Evolutionary conservation across 768 basidiomycete species (phyloP).

Genomic region (Phanerochaete carnosa): DNA sequence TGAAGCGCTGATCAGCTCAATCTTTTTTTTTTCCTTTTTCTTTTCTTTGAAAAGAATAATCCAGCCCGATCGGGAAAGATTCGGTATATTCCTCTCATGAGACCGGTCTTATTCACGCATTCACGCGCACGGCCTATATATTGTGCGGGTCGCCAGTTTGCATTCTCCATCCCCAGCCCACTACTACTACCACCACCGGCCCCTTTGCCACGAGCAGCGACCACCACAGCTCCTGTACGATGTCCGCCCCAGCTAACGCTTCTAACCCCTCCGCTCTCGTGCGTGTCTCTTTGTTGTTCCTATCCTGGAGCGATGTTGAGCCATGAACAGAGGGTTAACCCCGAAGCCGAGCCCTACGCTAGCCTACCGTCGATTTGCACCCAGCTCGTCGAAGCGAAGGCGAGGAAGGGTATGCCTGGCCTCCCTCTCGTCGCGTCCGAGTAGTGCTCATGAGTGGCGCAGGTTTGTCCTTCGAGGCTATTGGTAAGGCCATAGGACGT

Average conservation of each 20-base stretch:
- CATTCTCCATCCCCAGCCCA: not conserved
- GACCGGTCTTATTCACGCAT: not conserved
- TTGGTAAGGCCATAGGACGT: slow-evolving; percentile 61
- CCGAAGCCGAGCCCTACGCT: slow-evolving; percentile 17
- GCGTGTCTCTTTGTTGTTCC: not conserved
- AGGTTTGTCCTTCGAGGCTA: slow-evolving; percentile 69
- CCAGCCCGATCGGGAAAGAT: not conserved
- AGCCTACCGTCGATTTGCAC: slow-evolving; percentile 46
- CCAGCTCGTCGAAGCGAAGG: slow-evolving; percentile 62
- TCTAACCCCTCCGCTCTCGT: slow-evolving; percentile 4
- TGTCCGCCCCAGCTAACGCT: slow-evolving; percentile 4
- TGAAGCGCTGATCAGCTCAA: not conserved
- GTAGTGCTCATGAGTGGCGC: not conserved
- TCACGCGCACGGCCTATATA: not conserved
- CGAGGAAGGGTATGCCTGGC: slow-evolving; percentile 46
- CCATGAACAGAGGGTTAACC: slow-evolving; percentile 17
- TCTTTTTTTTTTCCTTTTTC: too few species aligned
- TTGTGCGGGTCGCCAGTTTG: not conserved
- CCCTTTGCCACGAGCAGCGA: not conserved
- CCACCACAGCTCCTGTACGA: not conserved
- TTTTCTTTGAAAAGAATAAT: too few species aligned
- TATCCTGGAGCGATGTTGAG: not conserved
- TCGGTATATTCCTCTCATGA: not conserved
- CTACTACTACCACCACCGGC: not conserved
- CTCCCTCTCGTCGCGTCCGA: not conserved